Evolutionary conservation across 108 stramenopile genomes (phyloP).

Genomic region (Conticribra guillardii): DNA sequence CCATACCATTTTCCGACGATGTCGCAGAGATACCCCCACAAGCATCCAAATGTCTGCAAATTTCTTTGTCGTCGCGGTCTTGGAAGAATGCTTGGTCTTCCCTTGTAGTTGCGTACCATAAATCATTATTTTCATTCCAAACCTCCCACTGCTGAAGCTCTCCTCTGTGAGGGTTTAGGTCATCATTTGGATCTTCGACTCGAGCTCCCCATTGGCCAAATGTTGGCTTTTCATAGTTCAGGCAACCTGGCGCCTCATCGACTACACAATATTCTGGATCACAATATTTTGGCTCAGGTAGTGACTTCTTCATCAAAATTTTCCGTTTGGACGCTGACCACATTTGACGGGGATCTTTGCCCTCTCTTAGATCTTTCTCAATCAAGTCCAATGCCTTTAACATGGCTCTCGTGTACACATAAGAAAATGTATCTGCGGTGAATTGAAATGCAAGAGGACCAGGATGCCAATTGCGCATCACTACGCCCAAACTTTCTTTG

Average conservation of each 20-base stretch:
- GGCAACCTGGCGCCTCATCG: constrained; percentile 53
- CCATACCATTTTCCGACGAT: constrained; percentile 41
- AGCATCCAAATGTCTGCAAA: constrained; percentile 49
- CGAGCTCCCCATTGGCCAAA: constrained; percentile 38
- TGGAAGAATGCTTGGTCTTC: constrained; percentile 41
- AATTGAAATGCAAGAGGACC: constrained; percentile 53
- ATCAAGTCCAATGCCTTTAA: constrained; percentile 47
- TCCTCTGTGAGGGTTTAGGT: constrained; percentile 48
- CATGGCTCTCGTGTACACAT: constrained; percentile 49
- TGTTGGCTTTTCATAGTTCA: constrained; percentile 52
- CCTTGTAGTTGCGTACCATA: constrained; percentile 40
- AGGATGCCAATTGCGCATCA: constrained; percentile 55
- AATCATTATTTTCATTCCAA: constrained; percentile 25
- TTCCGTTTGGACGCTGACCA: constrained; percentile 39
- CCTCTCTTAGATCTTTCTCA: constrained; percentile 22
- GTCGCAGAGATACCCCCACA: constrained; percentile 53
- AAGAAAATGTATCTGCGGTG: constrained; percentile 51
- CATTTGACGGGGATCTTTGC: constrained; percentile 37
- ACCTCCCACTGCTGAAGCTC: constrained; percentile 46
- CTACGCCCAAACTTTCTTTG: constrained; percentile 48
- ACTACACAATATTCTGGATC: constrained; percentile 38
- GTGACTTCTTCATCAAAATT: constrained; percentile 17
- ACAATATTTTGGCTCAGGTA: constrained; percentile 25
- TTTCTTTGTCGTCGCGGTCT: constrained; percentile 47
- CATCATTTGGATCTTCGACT: constrained; percentile 38